Evolutionary conservation across 2,329 filamentous ascomycete species (phyloP).

Genomic region (Akanthomyces uredinophilus): DNA sequence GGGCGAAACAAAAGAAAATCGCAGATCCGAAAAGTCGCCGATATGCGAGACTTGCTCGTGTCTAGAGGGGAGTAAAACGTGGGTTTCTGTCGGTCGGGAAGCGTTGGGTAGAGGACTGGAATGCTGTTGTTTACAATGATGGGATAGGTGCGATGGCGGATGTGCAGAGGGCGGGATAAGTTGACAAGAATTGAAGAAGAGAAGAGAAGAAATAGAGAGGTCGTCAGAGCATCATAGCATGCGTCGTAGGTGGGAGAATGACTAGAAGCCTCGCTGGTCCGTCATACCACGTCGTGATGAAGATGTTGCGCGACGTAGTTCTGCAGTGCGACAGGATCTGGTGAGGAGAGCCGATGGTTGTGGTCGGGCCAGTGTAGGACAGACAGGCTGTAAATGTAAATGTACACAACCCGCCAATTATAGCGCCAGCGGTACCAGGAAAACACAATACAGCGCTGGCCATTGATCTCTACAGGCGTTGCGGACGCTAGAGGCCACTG

Average conservation of each 20-base stretch:
- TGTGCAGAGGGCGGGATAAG: background rate
- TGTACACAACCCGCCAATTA: constrained; percentile 5
- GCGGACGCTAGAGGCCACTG: background rate
- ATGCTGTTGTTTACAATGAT: constrained; percentile 14
- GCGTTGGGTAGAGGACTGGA: background rate
- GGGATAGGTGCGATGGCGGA: background rate
- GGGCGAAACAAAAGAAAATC: background rate
- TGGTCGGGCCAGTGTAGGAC: background rate
- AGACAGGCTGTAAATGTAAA: too few species aligned
- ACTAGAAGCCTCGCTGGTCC: background rate
- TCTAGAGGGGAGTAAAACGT: background rate
- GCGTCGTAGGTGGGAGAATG: background rate
- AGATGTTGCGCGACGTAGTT: constrained; percentile 10
- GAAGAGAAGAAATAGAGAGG: background rate
- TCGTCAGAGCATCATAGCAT: constrained; percentile 15
- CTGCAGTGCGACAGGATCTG: constrained; percentile 2
- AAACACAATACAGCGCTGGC: background rate
- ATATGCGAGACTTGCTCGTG: background rate
- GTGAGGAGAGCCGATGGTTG: background rate
- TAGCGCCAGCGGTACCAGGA: background rate
- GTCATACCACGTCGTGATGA: constrained; percentile 8
- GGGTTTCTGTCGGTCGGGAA: background rate
- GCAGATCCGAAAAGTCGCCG: constrained; percentile 1
- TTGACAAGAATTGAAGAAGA: background rate
- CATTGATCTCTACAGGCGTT: background rate